Evolutionary conservation across 163 green algal species (phyloP).

Genomic region (Chlamydomonas reinhardtii): DNA sequence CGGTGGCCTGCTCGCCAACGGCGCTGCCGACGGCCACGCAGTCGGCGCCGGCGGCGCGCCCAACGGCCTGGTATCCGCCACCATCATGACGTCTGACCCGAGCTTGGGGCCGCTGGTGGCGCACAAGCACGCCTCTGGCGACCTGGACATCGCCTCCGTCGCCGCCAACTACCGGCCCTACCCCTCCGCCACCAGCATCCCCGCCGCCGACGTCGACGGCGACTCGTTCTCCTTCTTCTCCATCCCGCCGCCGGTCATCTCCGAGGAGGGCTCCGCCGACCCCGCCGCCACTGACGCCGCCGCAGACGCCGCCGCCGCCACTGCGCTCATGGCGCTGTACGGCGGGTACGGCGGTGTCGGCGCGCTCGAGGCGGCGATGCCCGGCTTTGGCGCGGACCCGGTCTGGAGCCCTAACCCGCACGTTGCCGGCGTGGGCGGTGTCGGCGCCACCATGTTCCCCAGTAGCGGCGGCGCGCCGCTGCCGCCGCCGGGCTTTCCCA

Average conservation of each 20-base stretch:
- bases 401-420: conserved; percentile 32
- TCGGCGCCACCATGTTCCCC: not conserved
- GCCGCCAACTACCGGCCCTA: conserved; percentile 42
- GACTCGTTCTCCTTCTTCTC: conserved; percentile 50
- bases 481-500: conserved; percentile 26
- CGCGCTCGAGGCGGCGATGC: not conserved
- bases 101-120: conserved; percentile 3
- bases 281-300: not conserved
- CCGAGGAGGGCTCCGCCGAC: not conserved
- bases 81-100: conserved; percentile 6
- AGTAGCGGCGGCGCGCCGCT: not conserved
- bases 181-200: not conserved
- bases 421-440: not conserved
- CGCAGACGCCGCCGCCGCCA: not conserved
- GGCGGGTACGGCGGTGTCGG: not conserved
- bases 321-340: not conserved
- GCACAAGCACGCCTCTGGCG: conserved; percentile 43
- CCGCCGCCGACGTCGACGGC: not conserved
- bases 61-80: not conserved
- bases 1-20: not conserved
- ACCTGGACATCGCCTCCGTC: conserved; percentile 35
- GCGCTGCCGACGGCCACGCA: not conserved
- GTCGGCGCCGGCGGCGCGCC: not conserved
- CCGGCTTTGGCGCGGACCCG: conserved; percentile 1
- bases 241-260: conserved; percentile 28